Evolutionary conservation across 1,284 basidiomycete genomes (phyloP), one percentile per base, ranked within the genome.

Genomic region (Ceratobasidium theobromae): DNA sequence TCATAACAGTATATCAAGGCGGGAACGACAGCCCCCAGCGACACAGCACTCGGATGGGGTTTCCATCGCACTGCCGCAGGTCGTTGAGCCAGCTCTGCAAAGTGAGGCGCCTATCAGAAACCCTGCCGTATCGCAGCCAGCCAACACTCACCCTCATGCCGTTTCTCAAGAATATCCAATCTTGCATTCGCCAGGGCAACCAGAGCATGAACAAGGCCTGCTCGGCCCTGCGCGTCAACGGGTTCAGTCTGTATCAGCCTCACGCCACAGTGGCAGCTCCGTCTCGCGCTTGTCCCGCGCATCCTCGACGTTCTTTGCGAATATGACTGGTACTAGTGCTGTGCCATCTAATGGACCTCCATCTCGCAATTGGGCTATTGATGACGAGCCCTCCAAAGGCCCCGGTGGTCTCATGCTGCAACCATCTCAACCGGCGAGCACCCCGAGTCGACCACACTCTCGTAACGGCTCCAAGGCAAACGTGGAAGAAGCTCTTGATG

Each of bases 291-390:
- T 64, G 30, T 18, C 46, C 21, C 58, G 58, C 27, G 58, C 48
- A 32, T 64, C 58, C 25, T n/a, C n/a, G n/a, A 51, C 52, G 58
- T 64, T 64, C 48, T 64, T 64, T 35, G 38, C 25, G 1, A 46
- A 30, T 27, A 41, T 25, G 16, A n/a, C 35, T 9, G 21, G 25
- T 9, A 18, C 58, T 35, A 64, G 32, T 12, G 32, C 49, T 3
- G 23, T 23, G 9, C 23, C 23, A 23, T 5, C 45, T 5, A 21
- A 21, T 4, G 45, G 23, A 11, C 25, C 58, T 14, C 58, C 48
- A 41, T 35, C 35, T 9, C 58, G 58, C 35, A 52, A 32, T 18
- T 64, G 58, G 58, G 48, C 58, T 11, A 64, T 64, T 28, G 58
- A 64, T 40, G 58, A 64, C 25, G 58, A 52, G 18, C 48, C 58